Base-by-base conservation (phyloP, 805 yeast species). In the Saccharomycopsis synnaedendra region DNA sequence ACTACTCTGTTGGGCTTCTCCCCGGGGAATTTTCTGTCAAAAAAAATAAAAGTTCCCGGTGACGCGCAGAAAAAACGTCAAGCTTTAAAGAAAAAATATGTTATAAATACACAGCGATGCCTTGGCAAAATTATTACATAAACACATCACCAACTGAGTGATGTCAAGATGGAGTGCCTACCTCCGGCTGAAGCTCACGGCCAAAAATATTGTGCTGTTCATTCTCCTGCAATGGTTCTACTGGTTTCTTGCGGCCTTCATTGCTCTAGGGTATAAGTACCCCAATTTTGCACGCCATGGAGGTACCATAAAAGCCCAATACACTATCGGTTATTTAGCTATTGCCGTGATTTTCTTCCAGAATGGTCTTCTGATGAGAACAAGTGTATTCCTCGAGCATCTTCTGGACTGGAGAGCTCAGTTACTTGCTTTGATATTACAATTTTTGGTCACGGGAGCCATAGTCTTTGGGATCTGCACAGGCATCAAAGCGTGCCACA, bases 231-330 rank as follows among this genome's bases (percentile, higher is more conserved):
- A 82, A 56, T 88, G 96, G 96, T 85, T 87, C 60, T 80, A 83
- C 58, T 66, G 82, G 4, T 71, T 75, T 5, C 65, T 87, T 54
- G 95, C 86, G 0, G 73, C 82, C 1, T 78, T 84, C 48, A 73
- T 88, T 37, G 81, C 84, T 5, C 70, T 87, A 34, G 93, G 95
- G 0, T 74, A 80, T 55, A 76, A 78, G 58, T 85, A 78, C 52
- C 96, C 96, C 1, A 71, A 79, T 47, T 86, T 88, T 63, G 96
- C 95, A 1, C 73, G 86, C 49, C 84, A 79, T 55, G 90, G 86
- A 10, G 96, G 96, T 2, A 67, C 78, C 10, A 76, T 87, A 36
- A 68, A 73, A 52, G 89, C 81, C 4, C 78, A 87, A 60, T 86
- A 85, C 60, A 67, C 85, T 41, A 84, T 88, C 34, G 82, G 82